Base-by-base conservation (phyloP, 306 rosid genomes). In the Calophaca sinica region DNA sequence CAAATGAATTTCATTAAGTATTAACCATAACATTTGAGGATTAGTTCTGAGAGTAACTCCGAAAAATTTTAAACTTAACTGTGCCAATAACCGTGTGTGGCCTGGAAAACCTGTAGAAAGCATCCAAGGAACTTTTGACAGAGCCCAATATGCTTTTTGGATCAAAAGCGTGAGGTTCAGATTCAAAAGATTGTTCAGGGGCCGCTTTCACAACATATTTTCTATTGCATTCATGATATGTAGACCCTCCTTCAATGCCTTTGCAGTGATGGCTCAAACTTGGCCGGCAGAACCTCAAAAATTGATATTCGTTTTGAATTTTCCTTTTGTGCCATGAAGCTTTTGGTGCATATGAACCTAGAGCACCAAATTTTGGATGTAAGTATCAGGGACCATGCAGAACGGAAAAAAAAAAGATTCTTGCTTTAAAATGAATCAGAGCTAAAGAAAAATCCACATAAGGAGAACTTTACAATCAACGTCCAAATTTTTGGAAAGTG, bases 51-150 rank as follows among this genome's bases (percentile, higher is more conserved):
- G 63, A 62, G 62, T 26, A 36, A 15, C 62, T 64, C 41, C 7
- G 13, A 41, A 74, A 49, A 50, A 74, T 80, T 10, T 54, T 46
- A 38, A 75, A 84, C 99, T 86, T 81, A 90, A 92, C 98, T 79
- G 97, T 90, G 82, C 99, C 99, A 60, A 94, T 87, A 77, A 94
- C 96, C 49, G 99, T 92, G 83, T 94, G 97, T 3, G 99, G 99
- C 87, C 97, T 81, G 41, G 96, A 94, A 86, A 94, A 94, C 87
- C 97, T 82, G 77, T 94, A 92, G 82, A 94, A 94, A 80, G 92
- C 91, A 91, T 88, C 89, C 51, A 80, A 45, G 61, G 79, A 84
- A 62, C 69, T 70, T 79, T 38, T 87, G 52, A 68, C n/a, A 52
- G 86, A 10, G 14, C 8, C 68, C 86, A 79, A 70, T 75, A 73